Base-by-base conservation (phyloP, 2,329 filamentous ascomycete species). In the Talaromyces sp. region DNA sequence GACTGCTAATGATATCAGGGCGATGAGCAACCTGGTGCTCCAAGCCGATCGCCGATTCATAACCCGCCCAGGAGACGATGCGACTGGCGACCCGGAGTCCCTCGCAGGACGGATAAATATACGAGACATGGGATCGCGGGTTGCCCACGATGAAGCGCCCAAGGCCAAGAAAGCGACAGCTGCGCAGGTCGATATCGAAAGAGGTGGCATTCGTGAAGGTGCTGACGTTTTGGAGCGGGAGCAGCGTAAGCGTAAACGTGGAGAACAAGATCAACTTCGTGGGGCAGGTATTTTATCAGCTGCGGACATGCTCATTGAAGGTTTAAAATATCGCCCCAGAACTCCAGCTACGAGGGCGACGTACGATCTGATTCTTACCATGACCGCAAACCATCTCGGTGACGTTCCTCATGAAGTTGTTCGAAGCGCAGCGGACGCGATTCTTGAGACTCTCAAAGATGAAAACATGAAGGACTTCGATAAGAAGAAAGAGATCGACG, bases 11-110 rank as follows among this genome's bases (percentile, higher is more conserved):
- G 2, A 28, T 31, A 25, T 3, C 21, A 59, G 57, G 57, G 91
- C 90, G 76, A 97, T 99, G 94, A 99, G 94, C 80, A 99, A 99
- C 86, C 88, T 99, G 91, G 94, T 99, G 73, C 90, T 99, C 85
- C 94, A 99, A 89, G 92, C 91, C 80, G 94, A 99, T 81, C 88
- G 92, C 78, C 88, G 94, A 68, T 97, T 99, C 73, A 88, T 96
- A 68, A 91, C 91, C 63, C 87, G 94, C 73, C 87, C 91, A 69
- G 91, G 87, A 67, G 93, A 99, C 77, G 95, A 99, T 79, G 87
- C 91, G 63, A 97, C 93, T 53, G 94, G 94, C 68, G 94, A 99
- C 73, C 95, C 94, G 53, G 94, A 99, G 78, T 99, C 95, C 59
- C 85, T 99, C 60, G 95, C 94, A 58, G 94, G 94, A 56, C 88